Evolutionary conservation across 2,329 filamentous ascomycete species (phyloP), one percentile per base, ranked within the genome.

Genomic region (Colletotrichum sp.): DNA sequence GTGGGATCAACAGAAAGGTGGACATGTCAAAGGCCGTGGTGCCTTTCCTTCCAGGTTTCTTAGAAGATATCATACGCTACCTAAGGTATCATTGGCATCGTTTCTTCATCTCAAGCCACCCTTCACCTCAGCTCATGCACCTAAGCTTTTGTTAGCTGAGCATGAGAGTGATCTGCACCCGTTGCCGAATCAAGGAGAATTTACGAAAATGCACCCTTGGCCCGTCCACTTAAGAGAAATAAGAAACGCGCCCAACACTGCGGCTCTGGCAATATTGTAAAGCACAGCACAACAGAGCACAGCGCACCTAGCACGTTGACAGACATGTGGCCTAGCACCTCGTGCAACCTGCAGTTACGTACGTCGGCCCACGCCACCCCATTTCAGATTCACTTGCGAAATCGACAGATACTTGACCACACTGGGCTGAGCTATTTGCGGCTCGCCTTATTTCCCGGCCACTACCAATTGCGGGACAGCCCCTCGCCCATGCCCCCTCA

Each of bases 371-470:
- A 59, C n/a, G 61, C 68, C 68, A 39, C 27, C 60, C 61, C 61
- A 72, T 60, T 55, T 36, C 68, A 67, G 61, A 39, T 30, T 13
- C 22, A 71, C 68, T 72, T 75, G 68, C 68, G 68, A 72, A 63
- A 39, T 59, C 19, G 52, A 55, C 60, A 34, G 28, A 61, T 61
- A 72, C 25, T 28, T 34, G 52, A 27, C 16, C 36, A 66, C 19
- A n/a, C 44, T 68, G 65, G 44, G 44, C 65, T 34, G 65, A 36
- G 28, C 48, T 55, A 34, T 59, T 39, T n/a, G 48, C 28, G 28
- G 64, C 30, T 64, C 25, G 60, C 60, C 63, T 52, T 36, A n/a
- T 27, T 66, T 25, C 12, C 48, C 64, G 27, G 32, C 64, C 6
- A 27, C 32, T 12, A 22, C n/a, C 44, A 48, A 12, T 12, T 48